A percentile compares a stretch with the other conserved stretches of the same genome.
These are phyloP conservation scores for Tetrapisispora pingtungensis DNA, from an alignment of 805 yeast species.

Conservation along the genomic window DNA sequence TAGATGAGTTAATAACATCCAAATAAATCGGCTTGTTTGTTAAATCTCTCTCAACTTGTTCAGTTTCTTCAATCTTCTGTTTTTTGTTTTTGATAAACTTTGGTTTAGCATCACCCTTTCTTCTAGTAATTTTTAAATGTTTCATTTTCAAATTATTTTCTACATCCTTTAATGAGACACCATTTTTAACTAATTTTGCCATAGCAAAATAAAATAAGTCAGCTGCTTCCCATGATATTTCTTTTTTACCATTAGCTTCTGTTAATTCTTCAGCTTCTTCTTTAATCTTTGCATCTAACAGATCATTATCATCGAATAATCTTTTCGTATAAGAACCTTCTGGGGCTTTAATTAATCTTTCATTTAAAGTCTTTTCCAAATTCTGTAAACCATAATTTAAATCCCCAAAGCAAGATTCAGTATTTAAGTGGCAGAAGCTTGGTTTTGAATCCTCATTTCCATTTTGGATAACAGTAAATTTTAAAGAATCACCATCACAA, in stretches of 20 bases:
- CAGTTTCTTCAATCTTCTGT: constrained; percentile 10
- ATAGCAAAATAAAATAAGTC: constrained; percentile 74
- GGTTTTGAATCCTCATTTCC: constrained; percentile 36
- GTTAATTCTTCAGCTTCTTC: constrained; percentile 96
- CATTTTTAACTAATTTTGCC: constrained; percentile 64
- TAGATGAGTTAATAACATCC: constrained; percentile 17
- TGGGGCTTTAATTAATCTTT: constrained; percentile 59
- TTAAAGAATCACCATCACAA: constrained; percentile 87
- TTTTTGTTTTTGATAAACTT: constrained; percentile 42
- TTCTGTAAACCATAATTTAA: constrained; percentile 47
- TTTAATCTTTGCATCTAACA: constrained; percentile 76
- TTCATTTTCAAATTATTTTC: constrained; percentile 79
- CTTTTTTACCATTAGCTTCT: constrained; percentile 60
- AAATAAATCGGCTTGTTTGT: constrained; percentile 16
- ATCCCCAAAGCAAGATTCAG: constrained; percentile 72
- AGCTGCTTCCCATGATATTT: constrained; percentile 95
- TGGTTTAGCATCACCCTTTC: constrained; percentile 93
- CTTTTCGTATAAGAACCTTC: constrained; percentile 92
- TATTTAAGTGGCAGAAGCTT: constrained; percentile 86
- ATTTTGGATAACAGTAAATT: constrained; percentile 73
- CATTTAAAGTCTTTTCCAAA: constrained; percentile 55
- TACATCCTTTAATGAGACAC: constrained; percentile 70
- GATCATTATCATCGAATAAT: constrained; percentile 63
- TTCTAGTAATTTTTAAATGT: constrained; percentile 76
- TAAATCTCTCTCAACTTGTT: constrained; percentile 12